Base-by-base conservation (phyloP, 2,329 filamentous ascomycete species). In the Eurotiales sp. region DNA sequence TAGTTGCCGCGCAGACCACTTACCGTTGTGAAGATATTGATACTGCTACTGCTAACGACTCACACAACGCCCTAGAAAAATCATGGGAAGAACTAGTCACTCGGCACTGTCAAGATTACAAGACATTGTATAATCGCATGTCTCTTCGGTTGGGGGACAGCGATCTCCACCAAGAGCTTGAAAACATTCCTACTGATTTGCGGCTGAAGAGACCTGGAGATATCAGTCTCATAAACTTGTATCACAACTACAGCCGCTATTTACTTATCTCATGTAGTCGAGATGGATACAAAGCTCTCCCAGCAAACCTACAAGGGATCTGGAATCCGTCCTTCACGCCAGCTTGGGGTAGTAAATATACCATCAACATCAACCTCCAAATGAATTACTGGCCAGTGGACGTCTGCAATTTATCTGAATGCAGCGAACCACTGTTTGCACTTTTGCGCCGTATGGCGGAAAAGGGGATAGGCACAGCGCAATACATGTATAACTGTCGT, bases 331-430 rank as follows among this genome's bases (percentile, higher is more conserved):
- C 70, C 1, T 62, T 77, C 1, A 56, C 58, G 0, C 68, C 73
- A 3, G 71, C 75, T 0, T 81, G 81, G 80, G 72, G 74, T 6
- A 74, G 69, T 5, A 79, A 83, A 55, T 83, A 81, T 51, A 79
- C 81, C 30, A 68, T 75, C 29, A 79, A 83, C 54, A 81, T 84
- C 57, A 83, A 83, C 48, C 53, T 83, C 0, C 76, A 84, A 56
- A 83, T 83, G 81, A 83, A 83, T 53, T 76, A 83, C 56, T 84
- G 81, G 80, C 68, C 66, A 0, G 73, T 74, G 0, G 75, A 80
- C 23, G 76, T 81, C 46, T 80, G 77, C 0, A 68, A 78, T 1
- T 69, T 77, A 48, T 72, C 30, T 0, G 71, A 73, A 10, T 70
- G 64, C 0, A 65, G 73, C 10, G 50, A 64, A 1, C 71, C 75